Conservation (phyloP, 208 protist species). For the Trypanosoma mega region DNA sequence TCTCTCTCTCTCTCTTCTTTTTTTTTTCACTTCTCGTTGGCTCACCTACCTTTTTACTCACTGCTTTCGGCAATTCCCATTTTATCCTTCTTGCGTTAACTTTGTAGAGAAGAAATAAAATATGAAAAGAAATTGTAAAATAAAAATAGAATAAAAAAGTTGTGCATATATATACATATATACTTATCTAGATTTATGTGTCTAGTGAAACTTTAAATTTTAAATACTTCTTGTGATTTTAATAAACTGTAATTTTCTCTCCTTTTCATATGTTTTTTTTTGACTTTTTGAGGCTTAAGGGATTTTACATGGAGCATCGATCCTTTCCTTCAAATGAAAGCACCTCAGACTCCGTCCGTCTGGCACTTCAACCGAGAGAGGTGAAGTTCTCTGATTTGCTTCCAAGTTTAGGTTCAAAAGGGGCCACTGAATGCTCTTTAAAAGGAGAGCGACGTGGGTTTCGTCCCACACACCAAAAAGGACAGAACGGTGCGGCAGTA, state of each 20-base stretch:
- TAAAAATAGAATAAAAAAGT: neutral
- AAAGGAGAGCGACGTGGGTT: slow-evolving; percentile 25
- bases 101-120: neutral
- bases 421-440: neutral
- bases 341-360: slow-evolving; percentile 7
- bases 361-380: slow-evolving; percentile 54
- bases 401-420: neutral
- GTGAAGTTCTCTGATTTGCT: slow-evolving; percentile 45
- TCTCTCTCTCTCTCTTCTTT: slow-evolving; percentile 1
- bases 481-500: neutral
- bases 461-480: slow-evolving; percentile 21
- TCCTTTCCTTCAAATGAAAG: neutral
- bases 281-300: neutral
- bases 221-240: too few species aligned
- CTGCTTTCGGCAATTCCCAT: too few species aligned
- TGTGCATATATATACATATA: too few species aligned
- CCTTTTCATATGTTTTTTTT: too few species aligned
- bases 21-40: too few species aligned
- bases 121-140: neutral
- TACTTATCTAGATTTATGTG: too few species aligned
- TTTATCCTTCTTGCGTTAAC: neutral
- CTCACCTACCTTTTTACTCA: too few species aligned
- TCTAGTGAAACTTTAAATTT: too few species aligned
- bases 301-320: slow-evolving; percentile 16
- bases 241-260: too few species aligned